phyloP scores from a whole-genome alignment of 306 rosid genomes.

The Acacia crassicarpa region DNA sequence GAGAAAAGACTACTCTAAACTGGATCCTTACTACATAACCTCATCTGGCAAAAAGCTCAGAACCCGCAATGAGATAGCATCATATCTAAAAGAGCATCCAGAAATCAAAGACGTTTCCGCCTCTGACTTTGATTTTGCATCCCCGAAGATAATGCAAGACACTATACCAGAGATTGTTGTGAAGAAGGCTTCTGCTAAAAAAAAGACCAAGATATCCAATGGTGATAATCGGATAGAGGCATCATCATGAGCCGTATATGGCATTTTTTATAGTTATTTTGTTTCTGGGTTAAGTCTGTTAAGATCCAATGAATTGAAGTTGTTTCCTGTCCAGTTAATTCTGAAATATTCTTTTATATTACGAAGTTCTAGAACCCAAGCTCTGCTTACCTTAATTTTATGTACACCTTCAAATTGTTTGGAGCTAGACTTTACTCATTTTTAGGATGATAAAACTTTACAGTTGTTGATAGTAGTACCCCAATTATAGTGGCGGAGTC shows the following conservation, averaged over 20 bases:
- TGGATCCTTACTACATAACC: conserved; percentile 73
- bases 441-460: background rate
- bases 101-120: conserved; percentile 38
- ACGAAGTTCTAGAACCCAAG: background rate
- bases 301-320: background rate
- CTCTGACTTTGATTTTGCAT: conserved; percentile 57
- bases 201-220: conserved; percentile 38
- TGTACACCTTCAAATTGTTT: background rate
- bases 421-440: background rate
- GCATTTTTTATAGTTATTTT: background rate
- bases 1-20: conserved; percentile 75
- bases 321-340: background rate
- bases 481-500: no score
- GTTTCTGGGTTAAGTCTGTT: background rate
- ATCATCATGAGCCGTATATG: conserved; percentile 8
- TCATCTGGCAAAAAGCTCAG: conserved; percentile 71
- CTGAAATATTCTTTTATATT: background rate
- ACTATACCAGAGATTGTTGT: conserved; percentile 56
- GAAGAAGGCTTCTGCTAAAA: conserved; percentile 46
- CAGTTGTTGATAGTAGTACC: background rate
- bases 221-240: conserved; percentile 22
- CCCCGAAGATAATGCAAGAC: conserved; percentile 82
- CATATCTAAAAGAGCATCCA: conserved; percentile 57
- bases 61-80: conserved; percentile 65
- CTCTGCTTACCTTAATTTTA: background rate